Evolutionary conservation across 2,329 filamentous ascomycete species (phyloP).

Genomic region (Akanthomyces lecanii): DNA sequence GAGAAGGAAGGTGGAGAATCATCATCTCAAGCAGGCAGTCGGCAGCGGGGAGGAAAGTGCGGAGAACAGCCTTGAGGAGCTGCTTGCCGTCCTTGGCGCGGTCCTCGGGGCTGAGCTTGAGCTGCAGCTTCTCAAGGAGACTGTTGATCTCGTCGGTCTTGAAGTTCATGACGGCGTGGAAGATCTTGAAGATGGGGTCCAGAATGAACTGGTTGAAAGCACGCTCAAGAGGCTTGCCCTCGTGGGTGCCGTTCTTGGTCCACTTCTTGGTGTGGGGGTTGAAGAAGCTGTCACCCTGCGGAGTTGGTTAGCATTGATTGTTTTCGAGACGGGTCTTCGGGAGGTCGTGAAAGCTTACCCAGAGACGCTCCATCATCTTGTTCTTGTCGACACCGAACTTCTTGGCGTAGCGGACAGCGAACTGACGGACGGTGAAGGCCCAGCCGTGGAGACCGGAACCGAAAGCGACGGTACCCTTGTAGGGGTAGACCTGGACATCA

Average conservation of each 20-base stretch:
- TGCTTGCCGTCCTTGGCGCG: conserved; percentile 94
- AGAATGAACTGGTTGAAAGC: conserved; percentile 99
- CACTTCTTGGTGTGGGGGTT: conserved; percentile 99
- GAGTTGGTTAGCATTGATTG: neutral
- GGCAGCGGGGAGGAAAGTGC: conserved; percentile 96
- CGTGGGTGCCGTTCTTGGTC: conserved; percentile 79
- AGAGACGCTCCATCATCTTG: conserved; percentile 99
- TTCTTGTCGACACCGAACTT: conserved; percentile 99
- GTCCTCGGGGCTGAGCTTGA: conserved; percentile 86
- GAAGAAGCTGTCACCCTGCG: conserved; percentile 93
- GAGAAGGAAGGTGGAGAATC: conserved; percentile 97
- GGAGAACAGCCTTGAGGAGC: conserved; percentile 97
- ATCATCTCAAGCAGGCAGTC: conserved; percentile 99
- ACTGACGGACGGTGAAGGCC: conserved; percentile 99
- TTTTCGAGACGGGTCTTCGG: neutral
- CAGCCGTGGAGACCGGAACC: conserved; percentile 99
- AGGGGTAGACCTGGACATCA: conserved; percentile 97
- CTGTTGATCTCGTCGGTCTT: conserved; percentile 86
- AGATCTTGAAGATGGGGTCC: conserved; percentile 99
- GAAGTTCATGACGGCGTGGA: conserved; percentile 94
- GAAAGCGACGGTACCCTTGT: conserved; percentile 97
- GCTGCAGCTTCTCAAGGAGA: conserved; percentile 87
- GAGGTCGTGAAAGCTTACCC: conserved; percentile 58
- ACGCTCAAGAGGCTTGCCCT: conserved; percentile 90
- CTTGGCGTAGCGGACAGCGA: conserved; percentile 94